These are phyloP conservation scores for Geotrichum phurueaensis DNA, from an alignment of 1,139 yeast species.

Conservation along the genomic window DNA sequence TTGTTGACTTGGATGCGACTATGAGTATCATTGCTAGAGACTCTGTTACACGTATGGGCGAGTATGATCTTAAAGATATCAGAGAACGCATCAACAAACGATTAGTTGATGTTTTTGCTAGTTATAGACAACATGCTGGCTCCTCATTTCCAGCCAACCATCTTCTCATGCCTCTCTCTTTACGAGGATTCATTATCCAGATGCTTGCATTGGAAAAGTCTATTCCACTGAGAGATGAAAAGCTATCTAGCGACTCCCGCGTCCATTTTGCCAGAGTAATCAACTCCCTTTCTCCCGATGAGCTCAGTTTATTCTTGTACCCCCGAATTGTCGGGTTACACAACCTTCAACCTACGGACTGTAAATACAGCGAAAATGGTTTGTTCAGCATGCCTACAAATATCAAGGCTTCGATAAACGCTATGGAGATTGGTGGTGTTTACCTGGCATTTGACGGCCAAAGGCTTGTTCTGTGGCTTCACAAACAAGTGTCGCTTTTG, in stretches of 20 bases:
- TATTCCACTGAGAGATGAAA: slow-evolving; percentile 49
- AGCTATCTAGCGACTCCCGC: slow-evolving; percentile 43
- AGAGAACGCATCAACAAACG: slow-evolving; percentile 60
- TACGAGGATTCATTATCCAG: slow-evolving; percentile 66
- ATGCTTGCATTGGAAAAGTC: slow-evolving; percentile 66
- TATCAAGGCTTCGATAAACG: slow-evolving; percentile 43
- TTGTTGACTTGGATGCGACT: slow-evolving; percentile 79
- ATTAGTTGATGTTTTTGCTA: slow-evolving; percentile 66
- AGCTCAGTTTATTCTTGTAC: slow-evolving; percentile 61
- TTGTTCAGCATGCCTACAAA: slow-evolving; percentile 49
- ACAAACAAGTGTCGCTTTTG: slow-evolving; percentile 60
- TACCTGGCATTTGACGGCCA: slow-evolving; percentile 71
- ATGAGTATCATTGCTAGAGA: slow-evolving; percentile 70
- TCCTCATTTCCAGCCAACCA: slow-evolving; percentile 53
- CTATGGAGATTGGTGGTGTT: slow-evolving; percentile 64
- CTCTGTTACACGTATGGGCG: slow-evolving; percentile 53
- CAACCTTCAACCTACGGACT: slow-evolving; percentile 48
- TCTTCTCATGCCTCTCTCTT: slow-evolving; percentile 73
- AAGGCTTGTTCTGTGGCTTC: slow-evolving; percentile 60
- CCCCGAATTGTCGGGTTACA: slow-evolving; percentile 80
- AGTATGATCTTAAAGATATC: slow-evolving; percentile 50
- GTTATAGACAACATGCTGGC: slow-evolving; percentile 52
- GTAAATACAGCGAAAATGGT: slow-evolving; percentile 42
- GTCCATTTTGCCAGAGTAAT: slow-evolving; percentile 53
- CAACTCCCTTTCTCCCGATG: slow-evolving; percentile 52